These are phyloP conservation scores for Salix suchowensis DNA, from an alignment of 345 rosid genomes.

Conservation along the genomic window DNA sequence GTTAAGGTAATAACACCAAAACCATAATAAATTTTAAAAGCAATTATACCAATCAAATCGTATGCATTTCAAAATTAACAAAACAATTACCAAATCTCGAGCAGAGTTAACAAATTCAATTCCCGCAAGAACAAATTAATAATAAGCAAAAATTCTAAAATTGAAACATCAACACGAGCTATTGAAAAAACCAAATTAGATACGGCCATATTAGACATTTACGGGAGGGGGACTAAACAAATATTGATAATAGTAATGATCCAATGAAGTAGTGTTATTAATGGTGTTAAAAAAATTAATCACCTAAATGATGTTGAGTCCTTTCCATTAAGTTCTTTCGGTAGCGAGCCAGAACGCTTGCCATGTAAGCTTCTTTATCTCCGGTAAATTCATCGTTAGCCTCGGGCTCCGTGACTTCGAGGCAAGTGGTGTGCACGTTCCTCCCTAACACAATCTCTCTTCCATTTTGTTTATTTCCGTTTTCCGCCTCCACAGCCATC, in stretches of 20 bases:
- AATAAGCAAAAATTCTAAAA: neutral
- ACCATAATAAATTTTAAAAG: neutral
- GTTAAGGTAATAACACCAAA: neutral
- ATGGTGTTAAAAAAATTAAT: neutral
- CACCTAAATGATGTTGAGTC: conserved; percentile 81
- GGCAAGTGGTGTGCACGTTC: conserved; percentile 76
- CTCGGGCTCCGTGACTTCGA: conserved; percentile 85
- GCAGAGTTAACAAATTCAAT: neutral
- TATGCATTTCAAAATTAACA: neutral
- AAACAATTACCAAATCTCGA: neutral
- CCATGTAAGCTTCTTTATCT: conserved; percentile 92
- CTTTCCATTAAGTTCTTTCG: conserved; percentile 68
- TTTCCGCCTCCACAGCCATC: conserved; percentile 15
- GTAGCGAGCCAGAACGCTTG: conserved; percentile 84
- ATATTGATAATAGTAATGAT: neutral
- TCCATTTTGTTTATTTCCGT: conserved; percentile 14
- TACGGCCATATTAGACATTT: too few species aligned
- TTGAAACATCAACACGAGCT: neutral
- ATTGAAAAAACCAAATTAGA: neutral
- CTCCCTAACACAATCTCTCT: conserved; percentile 76
- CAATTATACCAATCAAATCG: neutral
- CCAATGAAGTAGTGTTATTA: neutral
- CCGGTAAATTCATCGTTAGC: conserved; percentile 83
- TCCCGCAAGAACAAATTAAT: neutral
- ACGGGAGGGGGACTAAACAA: neutral